These are phyloP conservation scores for Histomonas meleagridis DNA, from an alignment of 208 protist species.

Conservation along the genomic window DNA sequence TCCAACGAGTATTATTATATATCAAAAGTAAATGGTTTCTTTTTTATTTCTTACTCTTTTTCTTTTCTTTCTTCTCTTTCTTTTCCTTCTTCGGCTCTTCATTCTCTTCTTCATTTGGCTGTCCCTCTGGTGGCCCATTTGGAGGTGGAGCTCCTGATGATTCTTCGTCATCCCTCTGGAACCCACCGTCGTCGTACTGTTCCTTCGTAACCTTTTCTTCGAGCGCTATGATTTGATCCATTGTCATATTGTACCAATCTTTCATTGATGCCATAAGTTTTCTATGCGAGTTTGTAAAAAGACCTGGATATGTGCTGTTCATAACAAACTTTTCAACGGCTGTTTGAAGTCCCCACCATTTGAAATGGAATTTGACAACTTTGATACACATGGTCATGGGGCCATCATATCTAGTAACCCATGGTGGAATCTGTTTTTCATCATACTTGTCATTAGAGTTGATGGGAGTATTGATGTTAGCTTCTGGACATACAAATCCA, in stretches of 20 bases:
- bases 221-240: not conserved
- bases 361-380: not conserved
- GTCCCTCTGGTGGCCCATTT: too few species aligned
- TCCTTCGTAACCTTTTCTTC: not conserved
- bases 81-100: too few species aligned
- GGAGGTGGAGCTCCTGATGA: too few species aligned
- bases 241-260: not conserved
- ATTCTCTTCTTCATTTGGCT: too few species aligned
- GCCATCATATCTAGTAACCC: not conserved
- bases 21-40: too few species aligned
- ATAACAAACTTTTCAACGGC: not conserved
- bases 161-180: too few species aligned
- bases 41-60: too few species aligned
- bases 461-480: not conserved
- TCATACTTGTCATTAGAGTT: not conserved
- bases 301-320: not conserved
- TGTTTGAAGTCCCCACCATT: not conserved
- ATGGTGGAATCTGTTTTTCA: not conserved
- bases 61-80: too few species aligned
- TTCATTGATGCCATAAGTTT: not conserved
- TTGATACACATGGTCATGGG: not conserved
- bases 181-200: too few species aligned
- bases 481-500: not conserved
- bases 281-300: not conserved
- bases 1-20: too few species aligned